These are phyloP conservation scores for Elaeis guineensis DNA, from an alignment of 176 grass and related monocot species.

Conservation along the genomic window DNA sequence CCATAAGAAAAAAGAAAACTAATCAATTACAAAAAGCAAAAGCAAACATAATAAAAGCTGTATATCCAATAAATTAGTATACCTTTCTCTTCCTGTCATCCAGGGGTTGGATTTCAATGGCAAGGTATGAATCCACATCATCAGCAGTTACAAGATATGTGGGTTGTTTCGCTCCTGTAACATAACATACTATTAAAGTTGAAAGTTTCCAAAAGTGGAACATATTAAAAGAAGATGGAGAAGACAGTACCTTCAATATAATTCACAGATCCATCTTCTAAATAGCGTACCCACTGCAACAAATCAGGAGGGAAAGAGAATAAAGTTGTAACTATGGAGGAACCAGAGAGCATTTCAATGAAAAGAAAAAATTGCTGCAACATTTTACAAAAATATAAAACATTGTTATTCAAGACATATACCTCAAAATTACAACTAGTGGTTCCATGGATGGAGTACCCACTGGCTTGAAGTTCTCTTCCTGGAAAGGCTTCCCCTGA, in stretches of 20 bases:
- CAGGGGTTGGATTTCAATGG: constrained; percentile 92
- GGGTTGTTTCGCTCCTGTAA: constrained; percentile 71
- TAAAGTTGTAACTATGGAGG: too few species aligned
- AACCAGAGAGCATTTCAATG: too few species aligned
- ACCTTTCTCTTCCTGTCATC: constrained; percentile 96
- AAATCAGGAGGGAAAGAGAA: too few species aligned
- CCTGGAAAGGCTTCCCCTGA: constrained; percentile 90
- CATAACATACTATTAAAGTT: constrained; percentile 11
- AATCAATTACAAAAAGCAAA: not conserved
- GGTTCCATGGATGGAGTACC: constrained; percentile 80
- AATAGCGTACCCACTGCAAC: constrained; percentile 81
- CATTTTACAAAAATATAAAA: too few species aligned
- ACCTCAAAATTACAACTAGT: constrained; percentile 99
- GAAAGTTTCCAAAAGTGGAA: constrained; percentile 11
- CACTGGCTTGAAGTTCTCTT: constrained; percentile 88
- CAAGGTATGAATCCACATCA: constrained; percentile 79
- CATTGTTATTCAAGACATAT: not conserved
- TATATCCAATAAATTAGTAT: not conserved
- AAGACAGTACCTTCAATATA: constrained; percentile 74
- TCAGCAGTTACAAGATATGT: constrained; percentile 88
- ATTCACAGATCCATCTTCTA: constrained; percentile 87
- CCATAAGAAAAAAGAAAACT: too few species aligned
- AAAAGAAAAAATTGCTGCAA: too few species aligned
- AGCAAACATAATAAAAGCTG: not conserved
- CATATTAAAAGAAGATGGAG: not conserved